Evolutionary conservation across 805 yeast genomes (phyloP), one percentile per base, ranked within the genome.

Genomic region (Teunomyces panamensis): DNA sequence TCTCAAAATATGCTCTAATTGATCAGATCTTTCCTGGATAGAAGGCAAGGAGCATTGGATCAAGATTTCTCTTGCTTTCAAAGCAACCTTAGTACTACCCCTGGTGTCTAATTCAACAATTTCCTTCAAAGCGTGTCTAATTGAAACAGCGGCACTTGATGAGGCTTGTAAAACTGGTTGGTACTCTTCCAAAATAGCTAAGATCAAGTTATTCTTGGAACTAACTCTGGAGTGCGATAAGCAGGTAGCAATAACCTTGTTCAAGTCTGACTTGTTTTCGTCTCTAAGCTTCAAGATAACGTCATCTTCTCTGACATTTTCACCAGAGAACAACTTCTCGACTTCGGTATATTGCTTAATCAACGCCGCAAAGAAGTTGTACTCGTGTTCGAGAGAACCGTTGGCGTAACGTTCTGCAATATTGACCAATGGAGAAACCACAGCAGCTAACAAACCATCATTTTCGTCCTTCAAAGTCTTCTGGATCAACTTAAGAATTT

Each of bases 21-120:
- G 99, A 67, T 92, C 97, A 29, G 96, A 85, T 74, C 98, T 84
- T 72, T 94, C 99, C 68, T 88, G 84, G 53, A 90, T 85, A 3
- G 98, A 90, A 33, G 99, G 99, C 71, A 94, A 78, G 28, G 98
- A 89, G 67, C 97, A 94, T 76, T 91, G 96, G 60, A 94, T 94
- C 60, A 94, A 80, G 50, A 95, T 87, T 72, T 95, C 99, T 65
- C 98, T 84, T 1, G 98, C 97, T 69, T 89, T 90, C 63, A 94
- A 76, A 26, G 96, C 89, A 44, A 92, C 97, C 75, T 91, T 92
- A 27, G 96, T 92, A 32, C 96, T 83, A 7, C 89, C 81, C 64
- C 97, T 85, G 24, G 94, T 80, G 59, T 92, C 98, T 54, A 94
- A 78, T 65, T 88, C 94, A 46, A 91, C 96, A 57, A 95, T 76